Evolutionary conservation across 331 rosid species (phyloP).

Genomic region (Cydonia oblonga): DNA sequence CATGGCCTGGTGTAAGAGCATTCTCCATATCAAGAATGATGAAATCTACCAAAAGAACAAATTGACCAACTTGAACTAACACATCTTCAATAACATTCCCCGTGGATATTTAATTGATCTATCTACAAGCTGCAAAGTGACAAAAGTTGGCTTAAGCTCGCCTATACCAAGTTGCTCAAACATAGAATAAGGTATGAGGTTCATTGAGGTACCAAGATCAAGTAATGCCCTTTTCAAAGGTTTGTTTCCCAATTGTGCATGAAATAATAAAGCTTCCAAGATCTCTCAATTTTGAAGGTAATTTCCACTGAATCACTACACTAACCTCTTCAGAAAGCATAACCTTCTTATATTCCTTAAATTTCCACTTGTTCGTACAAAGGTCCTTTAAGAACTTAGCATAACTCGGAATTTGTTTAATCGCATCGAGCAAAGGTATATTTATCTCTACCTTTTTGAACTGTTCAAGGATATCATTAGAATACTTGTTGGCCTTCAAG

Average conservation of each 20-base stretch:
- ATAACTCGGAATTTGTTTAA: neutral
- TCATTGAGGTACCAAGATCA: neutral
- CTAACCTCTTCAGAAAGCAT: neutral
- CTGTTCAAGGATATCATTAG: neutral
- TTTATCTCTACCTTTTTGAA: neutral
- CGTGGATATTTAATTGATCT: neutral
- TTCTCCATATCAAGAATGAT: neutral
- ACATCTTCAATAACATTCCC: neutral
- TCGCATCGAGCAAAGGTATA: neutral
- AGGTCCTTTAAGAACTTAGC: neutral
- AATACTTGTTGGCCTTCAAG: neutral
- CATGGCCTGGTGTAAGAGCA: fast-evolving
- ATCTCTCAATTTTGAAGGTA: neutral
- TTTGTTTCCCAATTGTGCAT: neutral
- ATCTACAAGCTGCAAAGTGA: neutral
- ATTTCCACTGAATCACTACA: neutral
- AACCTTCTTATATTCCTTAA: neutral
- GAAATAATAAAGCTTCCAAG: neutral
- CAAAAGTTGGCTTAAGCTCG: neutral
- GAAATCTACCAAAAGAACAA: neutral
- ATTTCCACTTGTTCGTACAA: neutral
- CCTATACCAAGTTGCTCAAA: neutral
- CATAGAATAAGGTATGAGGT: neutral
- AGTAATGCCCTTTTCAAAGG: neutral
- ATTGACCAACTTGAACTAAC: neutral